phyloP scores from a whole-genome alignment of 1,139 yeast species.

The Groenewaldozyma sp. region DNA sequence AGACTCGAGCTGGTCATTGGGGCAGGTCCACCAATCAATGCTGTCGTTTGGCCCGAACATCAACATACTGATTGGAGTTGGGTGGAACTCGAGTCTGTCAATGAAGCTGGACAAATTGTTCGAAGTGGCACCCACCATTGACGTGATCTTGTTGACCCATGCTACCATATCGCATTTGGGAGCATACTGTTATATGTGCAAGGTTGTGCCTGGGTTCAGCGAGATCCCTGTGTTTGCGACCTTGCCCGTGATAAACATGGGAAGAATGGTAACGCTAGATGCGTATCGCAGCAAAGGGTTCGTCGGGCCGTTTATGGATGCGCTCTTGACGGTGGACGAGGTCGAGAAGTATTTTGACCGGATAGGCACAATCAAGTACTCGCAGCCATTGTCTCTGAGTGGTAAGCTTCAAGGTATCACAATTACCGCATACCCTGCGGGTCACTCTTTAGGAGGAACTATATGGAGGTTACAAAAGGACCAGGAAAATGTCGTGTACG shows the following conservation, averaged over 20 bases:
- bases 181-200: constrained; percentile 63
- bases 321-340: constrained; percentile 59
- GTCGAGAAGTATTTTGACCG: constrained; percentile 73
- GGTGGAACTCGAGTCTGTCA: constrained; percentile 31
- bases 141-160: constrained; percentile 71
- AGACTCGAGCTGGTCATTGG: constrained; percentile 3
- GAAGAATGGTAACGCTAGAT: constrained; percentile 78
- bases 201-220: constrained; percentile 54
- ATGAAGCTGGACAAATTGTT: constrained; percentile 20
- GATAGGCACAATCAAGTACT: constrained; percentile 60
- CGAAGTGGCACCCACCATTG: constrained; percentile 13
- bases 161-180: constrained; percentile 76
- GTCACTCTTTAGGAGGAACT: constrained; percentile 89
- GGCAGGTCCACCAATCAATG: constrained; percentile 23
- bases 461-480: constrained; percentile 72
- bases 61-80: constrained; percentile 30
- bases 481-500: constrained; percentile 72
- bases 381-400: constrained; percentile 47
- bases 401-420: constrained; percentile 50
- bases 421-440: constrained; percentile 81
- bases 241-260: constrained; percentile 77
- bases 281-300: constrained; percentile 63
- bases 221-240: constrained; percentile 78
- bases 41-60: constrained; percentile 21
- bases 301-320: constrained; percentile 58